Evolutionary conservation across 139 green algal species (phyloP), one percentile per base, ranked within the genome.

Genomic region (Pleodorina starrii): DNA sequence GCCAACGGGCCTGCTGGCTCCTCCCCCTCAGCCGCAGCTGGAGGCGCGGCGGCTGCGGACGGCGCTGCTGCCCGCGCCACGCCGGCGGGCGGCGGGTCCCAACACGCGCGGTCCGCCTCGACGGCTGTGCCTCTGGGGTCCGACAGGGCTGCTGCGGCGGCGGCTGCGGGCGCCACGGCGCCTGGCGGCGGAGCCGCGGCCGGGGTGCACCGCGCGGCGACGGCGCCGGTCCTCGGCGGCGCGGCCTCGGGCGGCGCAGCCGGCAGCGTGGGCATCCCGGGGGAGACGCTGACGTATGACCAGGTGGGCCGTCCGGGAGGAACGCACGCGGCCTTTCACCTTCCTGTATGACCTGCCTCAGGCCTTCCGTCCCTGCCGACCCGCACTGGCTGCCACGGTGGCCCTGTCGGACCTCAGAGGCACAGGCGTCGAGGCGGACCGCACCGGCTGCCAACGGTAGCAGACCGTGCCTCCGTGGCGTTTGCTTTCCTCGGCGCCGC

Each of bases 281-380:
- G 83, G 14, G 40, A 59, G 6, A 68, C 66, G 0, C 59, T 89
- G 59, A 75, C 81, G 72, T 82, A 92, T 27, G 89, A 92, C 81
- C 50, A 80, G 72, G 68, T 89, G 23, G 21, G 76, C 32, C 27
- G 11, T 21, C 48, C n/a, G n/a, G n/a, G n/a, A n/a, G 48, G 12
- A 12, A 12, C 48, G 48, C 48, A 57, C n/a, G n/a, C n/a, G n/a
- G n/a, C n/a, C 48, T 12, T 57, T 57, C 48, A 10, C 48, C 48
- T 21, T 57, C 48, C 11, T 57, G 48, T 57, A 12, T 57, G 48
- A 57, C 48, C 48, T 10, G 48, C 48, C 48, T 12, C 11, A n/a
- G n/a, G n/a, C n/a, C n/a, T n/a, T n/a, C n/a, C n/a, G n/a, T n/a
- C n/a, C n/a, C n/a, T n/a, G n/a, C n/a, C n/a, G n/a, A n/a, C 54